phyloP scores from a whole-genome alignment of 169 alveolate genomes.

The Neospora caninum region DNA sequence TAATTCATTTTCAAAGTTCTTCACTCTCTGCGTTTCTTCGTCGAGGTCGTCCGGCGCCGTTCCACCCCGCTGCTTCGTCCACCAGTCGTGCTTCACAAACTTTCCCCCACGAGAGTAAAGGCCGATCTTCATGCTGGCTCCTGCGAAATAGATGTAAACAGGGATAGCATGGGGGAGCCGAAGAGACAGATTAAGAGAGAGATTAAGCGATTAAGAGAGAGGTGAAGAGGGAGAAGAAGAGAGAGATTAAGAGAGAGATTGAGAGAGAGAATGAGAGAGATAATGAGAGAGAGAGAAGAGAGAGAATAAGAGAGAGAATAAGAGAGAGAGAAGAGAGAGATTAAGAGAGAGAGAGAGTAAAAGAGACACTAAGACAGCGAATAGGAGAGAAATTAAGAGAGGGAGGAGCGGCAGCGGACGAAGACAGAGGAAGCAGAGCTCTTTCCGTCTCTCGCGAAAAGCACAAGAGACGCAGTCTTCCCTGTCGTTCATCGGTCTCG shows the following conservation, averaged over 20 bases:
- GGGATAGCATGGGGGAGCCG: background rate
- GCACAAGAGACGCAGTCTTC: no score
- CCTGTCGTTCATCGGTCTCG: no score
- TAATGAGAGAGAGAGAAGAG: background rate
- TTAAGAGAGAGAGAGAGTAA: background rate
- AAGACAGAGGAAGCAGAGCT: background rate
- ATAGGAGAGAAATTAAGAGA: background rate
- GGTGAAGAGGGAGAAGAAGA: background rate
- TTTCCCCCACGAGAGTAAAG: conserved; percentile 58
- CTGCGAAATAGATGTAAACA: background rate
- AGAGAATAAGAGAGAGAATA: background rate
- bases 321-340: background rate
- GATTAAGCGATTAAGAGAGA: background rate
- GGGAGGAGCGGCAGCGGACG: no score
- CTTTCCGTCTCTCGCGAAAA: no score
- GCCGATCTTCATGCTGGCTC: conserved; percentile 67
- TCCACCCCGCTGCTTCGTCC: conserved; percentile 62
- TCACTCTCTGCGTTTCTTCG: conserved; percentile 56
- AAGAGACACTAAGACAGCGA: background rate
- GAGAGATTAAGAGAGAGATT: background rate
- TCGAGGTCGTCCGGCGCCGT: conserved; percentile 26
- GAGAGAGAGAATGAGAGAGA: background rate
- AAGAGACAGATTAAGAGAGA: background rate
- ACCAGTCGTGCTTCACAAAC: conserved; percentile 65
- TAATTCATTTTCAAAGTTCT: conserved; percentile 49